Base-by-base conservation (phyloP, 2,329 filamentous ascomycete species). In the Septoria petroselini region DNA sequence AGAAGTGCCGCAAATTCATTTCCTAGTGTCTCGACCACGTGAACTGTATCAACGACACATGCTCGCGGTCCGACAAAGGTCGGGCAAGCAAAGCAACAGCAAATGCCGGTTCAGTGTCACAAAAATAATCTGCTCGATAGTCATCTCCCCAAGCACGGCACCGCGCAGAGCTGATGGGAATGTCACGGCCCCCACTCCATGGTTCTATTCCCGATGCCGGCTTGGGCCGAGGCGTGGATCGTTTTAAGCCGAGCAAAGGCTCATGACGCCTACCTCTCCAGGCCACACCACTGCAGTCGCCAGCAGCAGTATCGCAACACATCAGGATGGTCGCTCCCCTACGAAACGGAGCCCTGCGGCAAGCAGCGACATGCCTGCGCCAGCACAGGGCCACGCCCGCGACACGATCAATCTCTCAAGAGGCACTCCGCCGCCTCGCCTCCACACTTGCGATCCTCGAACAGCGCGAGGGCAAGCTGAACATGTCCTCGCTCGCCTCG, bases 371-470 rank as follows among this genome's bases (percentile, higher is more conserved):
- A 38, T 64, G 63, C 39, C 62, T 69, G n/a, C 60, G 64, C 48
- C 62, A 63, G 48, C 55, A 58, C 19, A 61, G 59, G 27, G 43
- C 58, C 11, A 51, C 52, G 41, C 62, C 65, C 52, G 23, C 44
- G 21, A 63, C 67, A 66, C 72, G 68, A 25, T 54, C 53, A 65
- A 73, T 68, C 49, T 69, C 72, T 57, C 72, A 73, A 58, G 70
- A 73, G 64, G 82, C 81, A 50, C 72, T 85, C 58, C 77, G 78
- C 62, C 81, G 86, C 62, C 76, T 95, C 54, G 78, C 94, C 52
- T 96, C 91, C 42, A 93, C 91, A 29, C 80, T 98, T 49, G 91
- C 91, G 38, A 76, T 98, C 46, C 81, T 98, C 55, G 93, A 98
- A 73, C 93, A 97, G 73, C 83, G 85, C 64, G 86, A 95, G 64